A percentile compares a stretch with the other conserved stretches of the same genome.
Evolutionary conservation across 768 basidiomycete genomes (phyloP).

Genomic region (Boletus reticulatus): DNA sequence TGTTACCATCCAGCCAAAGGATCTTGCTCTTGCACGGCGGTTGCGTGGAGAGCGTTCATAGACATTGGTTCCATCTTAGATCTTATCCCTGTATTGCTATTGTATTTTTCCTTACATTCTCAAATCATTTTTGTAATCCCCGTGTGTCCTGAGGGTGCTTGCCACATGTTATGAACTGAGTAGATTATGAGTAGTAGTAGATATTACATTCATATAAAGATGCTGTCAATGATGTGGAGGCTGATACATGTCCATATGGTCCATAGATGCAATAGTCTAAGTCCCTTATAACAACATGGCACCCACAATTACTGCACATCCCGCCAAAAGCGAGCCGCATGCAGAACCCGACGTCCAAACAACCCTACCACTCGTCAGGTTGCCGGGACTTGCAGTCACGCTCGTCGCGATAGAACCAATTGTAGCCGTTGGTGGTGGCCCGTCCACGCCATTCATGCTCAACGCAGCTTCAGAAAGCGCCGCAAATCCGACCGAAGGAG

Average conservation of each 20-base stretch:
- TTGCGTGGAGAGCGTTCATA: slow-evolving; percentile 71
- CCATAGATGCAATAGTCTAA: too few species aligned
- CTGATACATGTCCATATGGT: too few species aligned
- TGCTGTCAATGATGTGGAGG: too few species aligned
- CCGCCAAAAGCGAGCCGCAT: slow-evolving; percentile 1
- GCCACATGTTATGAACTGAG: too few species aligned
- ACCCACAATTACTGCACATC: slow-evolving; percentile 3
- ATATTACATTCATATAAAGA: too few species aligned
- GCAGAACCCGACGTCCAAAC: not conserved
- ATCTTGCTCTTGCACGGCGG: slow-evolving; percentile 75
- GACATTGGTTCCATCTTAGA: not conserved
- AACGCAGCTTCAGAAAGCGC: slow-evolving; percentile 55
- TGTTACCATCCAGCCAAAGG: slow-evolving; percentile 83
- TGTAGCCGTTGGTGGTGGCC: slow-evolving; percentile 51
- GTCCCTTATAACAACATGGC: slow-evolving; percentile 16
- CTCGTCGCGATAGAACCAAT: slow-evolving; percentile 51
- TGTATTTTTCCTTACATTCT: not conserved
- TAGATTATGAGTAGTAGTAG: too few species aligned
- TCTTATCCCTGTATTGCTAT: not conserved
- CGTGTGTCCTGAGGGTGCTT: too few species aligned
- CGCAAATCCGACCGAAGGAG: slow-evolving; percentile 85
- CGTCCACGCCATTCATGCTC: slow-evolving; percentile 43
- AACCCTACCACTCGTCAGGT: slow-evolving; percentile 5
- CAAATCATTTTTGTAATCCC: not conserved
- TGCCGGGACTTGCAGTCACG: slow-evolving; percentile 38